Evolutionary conservation across 1,139 yeast species (phyloP), one percentile per base, ranked within the genome.

Genomic region (Saccharomyces uvarum): DNA sequence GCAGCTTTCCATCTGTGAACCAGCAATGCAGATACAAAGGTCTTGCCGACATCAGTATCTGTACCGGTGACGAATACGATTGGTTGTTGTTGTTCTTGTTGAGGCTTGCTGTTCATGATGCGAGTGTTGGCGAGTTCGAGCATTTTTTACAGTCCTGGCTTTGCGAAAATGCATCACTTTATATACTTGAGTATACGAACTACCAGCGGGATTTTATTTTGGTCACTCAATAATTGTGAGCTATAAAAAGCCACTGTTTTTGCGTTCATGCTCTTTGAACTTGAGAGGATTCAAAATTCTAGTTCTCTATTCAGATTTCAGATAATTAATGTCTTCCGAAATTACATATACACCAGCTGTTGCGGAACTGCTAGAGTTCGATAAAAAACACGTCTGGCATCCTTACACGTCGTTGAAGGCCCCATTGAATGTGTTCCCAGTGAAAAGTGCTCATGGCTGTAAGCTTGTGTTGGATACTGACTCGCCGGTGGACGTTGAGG

Each of bases 41-140:
- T 70, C 51, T 70, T 70, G 4, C 73, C 73, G 41, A 69, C 70
- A 53, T 70, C 73, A 0, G 73, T 70, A 51, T 69, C 73, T 3
- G 73, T 69, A 4, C 73, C 73, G 1, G 73, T 69, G 2, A 70
- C 61, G 49, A 70, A 70, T 11, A 69, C 57, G 13, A 58, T 49
- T 14, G 53, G 51, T 31, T 53, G 47, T 16, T 33, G 49, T 47
- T 47, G 26, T 31, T 33, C 32, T 47, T 47, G 44, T 38, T 38
- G 44, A 38, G 21, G 11, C 4, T 38, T 8, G 26, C 24, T 38
- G 44, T 38, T 38, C 44, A 38, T 38, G 44, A 38, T 26, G 5
- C 3, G 21, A 16, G 44, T 19, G 44, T 9, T 38, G 26, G 26
- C 19, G 44, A 16, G 19, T 38, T 38, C 13, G 24, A 58, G 59